A percentile compares a stretch with the other conserved stretches of the same genome.
These are phyloP conservation scores for Lepidopterella palustris DNA, from an alignment of 495 filamentous ascomycete species.

Conservation along the genomic window DNA sequence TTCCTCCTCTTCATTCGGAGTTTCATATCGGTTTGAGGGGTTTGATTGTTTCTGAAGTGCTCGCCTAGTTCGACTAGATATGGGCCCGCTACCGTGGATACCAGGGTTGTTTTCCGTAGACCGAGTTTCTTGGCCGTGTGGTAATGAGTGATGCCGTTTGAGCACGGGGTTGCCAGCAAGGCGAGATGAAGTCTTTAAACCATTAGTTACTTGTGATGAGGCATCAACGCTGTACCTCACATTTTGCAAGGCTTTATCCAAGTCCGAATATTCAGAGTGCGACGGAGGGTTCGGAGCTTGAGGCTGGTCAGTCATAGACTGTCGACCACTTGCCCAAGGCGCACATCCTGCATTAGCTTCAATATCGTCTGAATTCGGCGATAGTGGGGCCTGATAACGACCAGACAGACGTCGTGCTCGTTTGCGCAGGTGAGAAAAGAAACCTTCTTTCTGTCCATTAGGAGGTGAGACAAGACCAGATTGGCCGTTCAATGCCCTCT, in stretches of 20 bases:
- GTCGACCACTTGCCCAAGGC: slow-evolving; percentile 77
- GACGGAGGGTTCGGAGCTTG: slow-evolving; percentile 36
- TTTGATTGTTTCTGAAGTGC: slow-evolving; percentile 70
- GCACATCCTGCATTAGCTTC: slow-evolving; percentile 88
- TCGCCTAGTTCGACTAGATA: slow-evolving; percentile 78
- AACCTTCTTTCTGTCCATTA: slow-evolving; percentile 78
- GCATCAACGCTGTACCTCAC: slow-evolving; percentile 59
- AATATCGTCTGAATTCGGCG: slow-evolving; percentile 71
- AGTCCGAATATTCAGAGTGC: slow-evolving; percentile 53
- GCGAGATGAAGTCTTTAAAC: slow-evolving; percentile 24
- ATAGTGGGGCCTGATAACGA: slow-evolving; percentile 69
- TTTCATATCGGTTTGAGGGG: slow-evolving; percentile 76
- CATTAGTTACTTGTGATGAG: slow-evolving; percentile 36
- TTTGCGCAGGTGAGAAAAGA: slow-evolving; percentile 96
- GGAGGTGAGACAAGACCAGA: slow-evolving; percentile 57
- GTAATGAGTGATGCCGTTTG: slow-evolving; percentile 63
- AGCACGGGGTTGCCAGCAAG: slow-evolving; percentile 32
- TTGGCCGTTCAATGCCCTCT: slow-evolving; percentile 81
- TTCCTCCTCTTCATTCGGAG: slow-evolving; percentile 94
- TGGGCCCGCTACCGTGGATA: slow-evolving; percentile 49
- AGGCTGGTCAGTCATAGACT: slow-evolving; percentile 70
- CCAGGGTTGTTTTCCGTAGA: slow-evolving; percentile 58
- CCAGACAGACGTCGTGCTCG: slow-evolving; percentile 88
- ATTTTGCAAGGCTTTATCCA: slow-evolving; percentile 75
- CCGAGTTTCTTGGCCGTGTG: slow-evolving; percentile 56